Base-by-base conservation (phyloP, 2,329 filamentous ascomycete species). In the Calonectria pseudoreteaudii region DNA sequence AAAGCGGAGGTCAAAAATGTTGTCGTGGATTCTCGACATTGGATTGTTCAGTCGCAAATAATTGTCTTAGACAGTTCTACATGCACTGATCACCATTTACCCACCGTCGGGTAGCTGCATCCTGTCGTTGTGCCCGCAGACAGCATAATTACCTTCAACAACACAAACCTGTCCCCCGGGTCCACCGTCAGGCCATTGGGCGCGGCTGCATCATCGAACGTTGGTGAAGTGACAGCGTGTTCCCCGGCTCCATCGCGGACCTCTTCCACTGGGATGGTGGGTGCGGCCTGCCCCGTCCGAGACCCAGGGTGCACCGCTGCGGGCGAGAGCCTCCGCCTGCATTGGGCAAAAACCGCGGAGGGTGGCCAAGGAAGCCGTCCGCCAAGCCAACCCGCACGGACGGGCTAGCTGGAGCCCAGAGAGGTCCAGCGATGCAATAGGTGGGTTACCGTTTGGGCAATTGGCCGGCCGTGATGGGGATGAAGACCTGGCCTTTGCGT, bases 181-280 rank as follows among this genome's bases (percentile, higher is more conserved):
- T 0, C 86, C 66, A 96, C 90, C 0, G 88, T 81, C 49, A 95
- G 93, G 78, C 93, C 92, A 76, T 92, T 85, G 3, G 86, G 85
- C 8, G 92, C 88, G 0, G 92, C 83, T 0, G 93, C 91, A 82
- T 95, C 94, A 82, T 94, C 92, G 83, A 96, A 96, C 44, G 89
- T 91, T 0, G 94, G 94, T 2, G 94, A 95, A 80, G 73, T 79
- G 77, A 70, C 79, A 77, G 71, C 80, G 76, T 16, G 80, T 31
- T 31, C 47, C 23, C 70, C 72, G 11, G 65, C 44, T 11, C n/a
- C 49, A 47, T 56, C 49, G 4, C 69, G 76, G 16, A 83, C 75
- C 13, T 60, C 62, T 18, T 68, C 70, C 2, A 80, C 76, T 14
- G 83, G 70, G 5, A 38, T 68, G 26, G 44, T 68, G 26, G 78